Percentiles rank a stretch among this genome's conserved stretches.
phyloP scores from a whole-genome alignment of 2,329 filamentous ascomycete genomes.

The Sodiomyces alkalinus region DNA sequence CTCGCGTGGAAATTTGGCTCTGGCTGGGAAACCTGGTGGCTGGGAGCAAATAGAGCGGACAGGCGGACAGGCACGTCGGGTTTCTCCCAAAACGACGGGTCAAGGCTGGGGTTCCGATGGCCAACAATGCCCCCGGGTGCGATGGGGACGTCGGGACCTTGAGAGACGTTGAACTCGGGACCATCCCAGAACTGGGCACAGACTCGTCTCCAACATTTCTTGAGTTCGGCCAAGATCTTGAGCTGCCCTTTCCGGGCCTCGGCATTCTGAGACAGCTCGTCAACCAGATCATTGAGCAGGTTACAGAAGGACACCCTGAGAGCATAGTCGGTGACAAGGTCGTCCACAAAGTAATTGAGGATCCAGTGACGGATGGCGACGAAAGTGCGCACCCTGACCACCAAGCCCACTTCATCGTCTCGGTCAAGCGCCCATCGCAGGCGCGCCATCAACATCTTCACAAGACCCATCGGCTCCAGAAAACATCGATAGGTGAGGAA shows the following conservation, averaged over 20 bases:
- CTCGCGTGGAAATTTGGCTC: slow-evolving; percentile 28
- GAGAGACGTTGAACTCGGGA: slow-evolving; percentile 45
- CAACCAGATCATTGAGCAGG: slow-evolving; percentile 55
- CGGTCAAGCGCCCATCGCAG: slow-evolving; percentile 75
- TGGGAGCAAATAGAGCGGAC: slow-evolving; percentile 20
- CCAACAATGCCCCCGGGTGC: slow-evolving; percentile 60
- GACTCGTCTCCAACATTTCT: slow-evolving; percentile 91
- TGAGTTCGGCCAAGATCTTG: slow-evolving; percentile 85
- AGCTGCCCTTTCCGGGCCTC: slow-evolving; percentile 39
- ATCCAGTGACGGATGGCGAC: slow-evolving; percentile 96
- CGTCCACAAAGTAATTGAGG: slow-evolving; percentile 91
- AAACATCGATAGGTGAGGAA: slow-evolving; percentile 91
- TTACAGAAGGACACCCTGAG: slow-evolving; percentile 68
- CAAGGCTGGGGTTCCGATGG: slow-evolving; percentile 36
- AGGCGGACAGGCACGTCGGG: slow-evolving; percentile 28
- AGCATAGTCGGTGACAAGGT: slow-evolving; percentile 66
- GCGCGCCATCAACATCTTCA: slow-evolving; percentile 72
- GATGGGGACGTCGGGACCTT: slow-evolving; percentile 51
- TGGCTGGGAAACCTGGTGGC: slow-evolving; percentile 10
- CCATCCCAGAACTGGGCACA: slow-evolving; percentile 84
- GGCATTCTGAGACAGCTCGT: slow-evolving; percentile 33
- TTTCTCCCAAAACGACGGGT: slow-evolving; percentile 38
- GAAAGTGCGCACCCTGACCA: slow-evolving; percentile 91
- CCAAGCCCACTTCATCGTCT: slow-evolving; percentile 70
- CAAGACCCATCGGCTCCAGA: slow-evolving; percentile 58